phyloP scores from a whole-genome alignment of 2,329 filamentous ascomycete genomes.

The Teratosphaeria nubilosa region DNA sequence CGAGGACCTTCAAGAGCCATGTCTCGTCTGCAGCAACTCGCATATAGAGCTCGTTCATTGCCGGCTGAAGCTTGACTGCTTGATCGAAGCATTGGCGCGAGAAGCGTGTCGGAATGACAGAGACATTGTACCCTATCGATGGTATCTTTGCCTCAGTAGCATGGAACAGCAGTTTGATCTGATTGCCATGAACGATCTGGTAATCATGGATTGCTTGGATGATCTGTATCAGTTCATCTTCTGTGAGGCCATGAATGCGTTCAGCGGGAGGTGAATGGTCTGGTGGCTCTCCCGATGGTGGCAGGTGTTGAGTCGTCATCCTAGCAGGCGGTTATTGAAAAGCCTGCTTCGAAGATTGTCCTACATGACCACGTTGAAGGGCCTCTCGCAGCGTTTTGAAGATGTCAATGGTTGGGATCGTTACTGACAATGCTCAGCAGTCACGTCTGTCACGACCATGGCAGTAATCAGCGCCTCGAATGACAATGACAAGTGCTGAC shows the following conservation, averaged over 20 bases:
- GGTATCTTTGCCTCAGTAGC: slow-evolving; percentile 19
- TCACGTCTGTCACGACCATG: background rate
- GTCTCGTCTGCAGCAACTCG: slow-evolving; percentile 38
- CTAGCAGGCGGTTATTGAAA: background rate
- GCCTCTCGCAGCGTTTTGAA: background rate
- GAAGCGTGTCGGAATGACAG: slow-evolving; percentile 28
- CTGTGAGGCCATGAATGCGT: background rate
- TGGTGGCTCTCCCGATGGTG: background rate
- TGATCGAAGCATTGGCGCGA: slow-evolving; percentile 24
- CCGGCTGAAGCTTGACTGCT: slow-evolving; percentile 49
- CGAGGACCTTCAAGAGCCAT: slow-evolving; percentile 27
- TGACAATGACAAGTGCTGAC: background rate
- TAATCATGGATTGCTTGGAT: slow-evolving; percentile 31
- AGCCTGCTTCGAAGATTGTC: background rate
- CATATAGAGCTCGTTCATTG: slow-evolving; percentile 45
- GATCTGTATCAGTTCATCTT: slow-evolving; percentile 8
- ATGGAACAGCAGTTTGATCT: slow-evolving; percentile 27
- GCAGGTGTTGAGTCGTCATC: background rate
- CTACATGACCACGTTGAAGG: background rate
- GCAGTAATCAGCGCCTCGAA: background rate
- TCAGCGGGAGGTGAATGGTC: background rate
- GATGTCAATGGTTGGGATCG: background rate
- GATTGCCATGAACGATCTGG: slow-evolving; percentile 32
- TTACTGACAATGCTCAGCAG: background rate
- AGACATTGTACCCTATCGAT: slow-evolving; percentile 25